Percentiles rank a stretch among this genome's conserved stretches.
Conservation (phyloP, 352 stramenopile species). For the Phytophthora constricta region DNA sequence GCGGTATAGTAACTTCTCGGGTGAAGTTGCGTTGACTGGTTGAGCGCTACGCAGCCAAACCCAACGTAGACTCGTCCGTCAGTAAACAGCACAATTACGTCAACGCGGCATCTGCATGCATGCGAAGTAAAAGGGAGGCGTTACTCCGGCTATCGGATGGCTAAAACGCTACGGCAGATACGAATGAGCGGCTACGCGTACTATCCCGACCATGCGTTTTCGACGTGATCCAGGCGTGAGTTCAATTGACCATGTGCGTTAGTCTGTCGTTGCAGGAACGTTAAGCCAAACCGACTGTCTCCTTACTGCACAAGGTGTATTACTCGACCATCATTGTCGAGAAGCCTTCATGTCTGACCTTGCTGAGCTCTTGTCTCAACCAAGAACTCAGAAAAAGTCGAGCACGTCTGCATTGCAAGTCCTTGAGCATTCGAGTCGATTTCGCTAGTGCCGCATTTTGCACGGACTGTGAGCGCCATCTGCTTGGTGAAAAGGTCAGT, state of each 20-base stretch:
- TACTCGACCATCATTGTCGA: too few relatives aligned
- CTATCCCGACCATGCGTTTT: background rate
- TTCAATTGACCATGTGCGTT: too few relatives aligned
- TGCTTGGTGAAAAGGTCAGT: slow-evolving; percentile 9
- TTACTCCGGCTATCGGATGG: background rate
- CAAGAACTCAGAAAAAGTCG: slow-evolving; percentile 6
- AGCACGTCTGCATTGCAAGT: background rate
- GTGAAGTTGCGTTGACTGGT: too few relatives aligned
- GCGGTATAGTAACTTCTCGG: too few relatives aligned
- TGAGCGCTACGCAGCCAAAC: too few relatives aligned
- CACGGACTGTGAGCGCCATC: too few relatives aligned
- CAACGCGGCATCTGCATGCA: slow-evolving; percentile 19
- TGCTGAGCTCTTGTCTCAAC: background rate
- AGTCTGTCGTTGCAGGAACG: background rate
- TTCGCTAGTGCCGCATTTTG: too few relatives aligned
- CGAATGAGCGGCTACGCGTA: background rate
- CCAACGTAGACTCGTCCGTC: slow-evolving; percentile 43
- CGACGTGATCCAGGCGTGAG: background rate
- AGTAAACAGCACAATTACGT: slow-evolving; percentile 26
- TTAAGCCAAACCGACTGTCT: too few relatives aligned
- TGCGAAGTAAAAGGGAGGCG: slow-evolving; percentile 6
- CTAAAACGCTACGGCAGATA: background rate
- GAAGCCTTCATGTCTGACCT: too few relatives aligned
- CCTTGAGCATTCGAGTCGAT: background rate
- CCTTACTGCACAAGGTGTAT: too few relatives aligned